Base-by-base conservation (phyloP, 331 rosid species). In the Rosa hybrid region DNA sequence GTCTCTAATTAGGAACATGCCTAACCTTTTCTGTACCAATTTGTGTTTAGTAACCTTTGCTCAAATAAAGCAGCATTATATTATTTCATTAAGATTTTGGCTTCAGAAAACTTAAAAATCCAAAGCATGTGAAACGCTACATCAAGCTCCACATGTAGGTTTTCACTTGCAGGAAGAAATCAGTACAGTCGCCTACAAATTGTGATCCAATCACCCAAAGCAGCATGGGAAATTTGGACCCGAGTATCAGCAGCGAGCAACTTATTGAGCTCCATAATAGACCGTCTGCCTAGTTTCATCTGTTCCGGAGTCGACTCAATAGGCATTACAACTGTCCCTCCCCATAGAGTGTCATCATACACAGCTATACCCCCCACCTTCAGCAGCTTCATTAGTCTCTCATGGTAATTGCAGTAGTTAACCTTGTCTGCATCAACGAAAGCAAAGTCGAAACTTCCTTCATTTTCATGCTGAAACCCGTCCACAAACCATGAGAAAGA, bases 361-460 rank as follows among this genome's bases (percentile, higher is more conserved):
- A 82, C 71, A 72, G 78, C 78, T 13, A 90, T 23, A 8, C 94
- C 94, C 1, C 92, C 97, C 72, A 90, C 72, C 83, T 80, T 91
- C 6, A 90, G 75, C 83, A 90, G 77, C 60, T 74, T 92, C 70
- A 90, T 78, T 1, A 90, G 63, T 83, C 84, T 92, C 86, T 90
- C 92, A 70, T 92, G 97, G 82, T 92, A 92, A 13, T 86, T 90
- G 74, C 82, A 59, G 21, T 87, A 88, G 53, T 82, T 90, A 53
- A 39, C 79, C 80, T 90, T 90, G 87, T 90, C 97, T 20, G 91
- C 94, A 78, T 92, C 97, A 12, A 90, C 41, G 20, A 72, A 90
- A 3, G 92, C 91, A 82, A 84, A 92, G 68, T 92, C 94, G 50
- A 81, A 90, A 17, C 78, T 73, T n/a, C 78, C 86, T 42, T 25